Percentiles rank a stretch among this genome's conserved stretches.
phyloP scores from a whole-genome alignment of 495 filamentous ascomycete genomes.

The Neurospora sp. region DNA sequence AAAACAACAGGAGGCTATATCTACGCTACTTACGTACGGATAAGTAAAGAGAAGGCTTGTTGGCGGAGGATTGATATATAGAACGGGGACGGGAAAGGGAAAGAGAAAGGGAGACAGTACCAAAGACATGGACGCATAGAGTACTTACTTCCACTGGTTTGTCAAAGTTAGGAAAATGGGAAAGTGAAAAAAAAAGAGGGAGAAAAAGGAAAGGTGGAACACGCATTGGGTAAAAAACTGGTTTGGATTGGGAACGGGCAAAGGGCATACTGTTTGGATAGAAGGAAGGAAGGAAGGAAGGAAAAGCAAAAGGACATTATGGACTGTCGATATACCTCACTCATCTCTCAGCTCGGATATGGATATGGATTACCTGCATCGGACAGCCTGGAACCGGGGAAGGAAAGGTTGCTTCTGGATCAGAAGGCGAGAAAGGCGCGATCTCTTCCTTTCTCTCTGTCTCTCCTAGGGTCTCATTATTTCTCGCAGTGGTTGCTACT shows the following conservation, averaged over 20 bases:
- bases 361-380: not conserved
- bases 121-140: not conserved
- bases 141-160: not conserved
- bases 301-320: not conserved
- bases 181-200: not conserved
- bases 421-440: too few species aligned
- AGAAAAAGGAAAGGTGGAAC: not conserved
- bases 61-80: not conserved
- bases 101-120: not conserved
- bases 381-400: not conserved
- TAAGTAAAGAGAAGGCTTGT: not conserved
- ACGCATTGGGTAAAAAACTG: not conserved
- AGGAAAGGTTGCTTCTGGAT: too few species aligned
- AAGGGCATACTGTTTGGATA: not conserved
- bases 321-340: not conserved
- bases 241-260: not conserved
- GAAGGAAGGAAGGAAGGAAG: not conserved
- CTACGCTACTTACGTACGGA: not conserved
- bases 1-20: not conserved
- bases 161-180: not conserved
- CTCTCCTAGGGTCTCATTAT: not conserved
- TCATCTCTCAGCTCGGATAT: not conserved
- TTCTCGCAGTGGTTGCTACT: not conserved
- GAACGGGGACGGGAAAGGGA: not conserved
- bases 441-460: not conserved